phyloP scores from a whole-genome alignment of 208 protist genomes.

The Trypanosomatidae sp. region DNA sequence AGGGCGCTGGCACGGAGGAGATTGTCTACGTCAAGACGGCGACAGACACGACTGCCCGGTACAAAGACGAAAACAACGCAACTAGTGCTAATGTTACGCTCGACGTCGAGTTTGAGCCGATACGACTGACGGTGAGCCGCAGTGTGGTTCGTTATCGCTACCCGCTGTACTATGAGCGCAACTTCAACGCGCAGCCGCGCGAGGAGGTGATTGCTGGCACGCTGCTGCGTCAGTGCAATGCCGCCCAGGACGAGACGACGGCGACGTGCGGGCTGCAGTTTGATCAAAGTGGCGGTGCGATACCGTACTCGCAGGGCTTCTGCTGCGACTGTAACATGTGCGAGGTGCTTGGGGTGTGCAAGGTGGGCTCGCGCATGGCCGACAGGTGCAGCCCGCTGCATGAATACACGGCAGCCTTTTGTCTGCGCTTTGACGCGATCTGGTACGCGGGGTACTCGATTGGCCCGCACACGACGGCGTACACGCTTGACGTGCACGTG shows the following conservation, averaged over 20 bases:
- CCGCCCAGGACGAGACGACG: slow-evolving; percentile 11
- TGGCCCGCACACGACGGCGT: slow-evolving; percentile 33
- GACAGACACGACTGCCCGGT: slow-evolving; percentile 22
- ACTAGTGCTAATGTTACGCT: too few relatives aligned
- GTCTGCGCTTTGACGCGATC: slow-evolving; percentile 52
- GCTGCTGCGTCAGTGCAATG: slow-evolving; percentile 46
- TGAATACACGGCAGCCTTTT: slow-evolving; percentile 44
- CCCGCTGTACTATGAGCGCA: slow-evolving; percentile 64
- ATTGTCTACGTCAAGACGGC: slow-evolving; percentile 42
- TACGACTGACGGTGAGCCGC: slow-evolving; percentile 46
- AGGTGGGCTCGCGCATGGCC: slow-evolving; percentile 23
- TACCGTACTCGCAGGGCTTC: slow-evolving; percentile 78
- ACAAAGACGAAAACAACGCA: slow-evolving; percentile 4
- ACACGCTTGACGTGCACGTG: slow-evolving; percentile 43
- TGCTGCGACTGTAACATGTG: slow-evolving; percentile 75
- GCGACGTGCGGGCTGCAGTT: slow-evolving; percentile 64
- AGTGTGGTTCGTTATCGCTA: slow-evolving; percentile 61
- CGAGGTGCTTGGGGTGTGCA: slow-evolving; percentile 42
- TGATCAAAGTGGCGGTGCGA: slow-evolving; percentile 14
- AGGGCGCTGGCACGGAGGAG: slow-evolving; percentile 42
- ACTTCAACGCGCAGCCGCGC: slow-evolving; percentile 80
- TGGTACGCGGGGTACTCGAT: slow-evolving; percentile 84
- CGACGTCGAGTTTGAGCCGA: slow-evolving; percentile 31
- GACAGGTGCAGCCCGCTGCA: slow-evolving; percentile 45
- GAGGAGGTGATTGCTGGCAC: slow-evolving; percentile 35